phyloP scores from a whole-genome alignment of 805 yeast genomes.

The Candida verbasci region DNA sequence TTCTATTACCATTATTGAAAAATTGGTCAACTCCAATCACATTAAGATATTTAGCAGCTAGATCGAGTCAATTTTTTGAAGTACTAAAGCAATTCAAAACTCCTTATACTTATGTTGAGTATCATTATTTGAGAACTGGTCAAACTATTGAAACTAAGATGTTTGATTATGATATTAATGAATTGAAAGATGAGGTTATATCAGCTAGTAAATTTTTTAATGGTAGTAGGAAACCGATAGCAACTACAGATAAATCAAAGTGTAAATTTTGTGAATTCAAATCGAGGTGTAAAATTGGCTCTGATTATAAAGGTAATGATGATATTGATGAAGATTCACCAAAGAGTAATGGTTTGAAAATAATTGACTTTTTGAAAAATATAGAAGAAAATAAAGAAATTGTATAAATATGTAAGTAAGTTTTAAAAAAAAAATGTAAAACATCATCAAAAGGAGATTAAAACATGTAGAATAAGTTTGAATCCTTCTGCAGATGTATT shows the following conservation, averaged over 20 bases:
- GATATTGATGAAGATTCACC: not conserved
- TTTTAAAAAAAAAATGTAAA: constrained; percentile 8
- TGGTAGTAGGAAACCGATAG: constrained; percentile 49
- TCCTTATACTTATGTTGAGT: constrained; percentile 47
- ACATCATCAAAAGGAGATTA: constrained; percentile 23
- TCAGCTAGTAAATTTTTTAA: constrained; percentile 51
- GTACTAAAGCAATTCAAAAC: constrained; percentile 33
- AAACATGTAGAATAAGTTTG: constrained; percentile 7
- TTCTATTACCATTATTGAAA: constrained; percentile 21
- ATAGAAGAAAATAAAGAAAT: not conserved
- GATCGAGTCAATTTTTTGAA: constrained; percentile 46
- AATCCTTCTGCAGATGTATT: constrained; percentile 25
- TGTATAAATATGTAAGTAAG: not conserved
- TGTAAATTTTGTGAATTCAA: constrained; percentile 57
- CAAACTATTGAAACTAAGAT: constrained; percentile 32
- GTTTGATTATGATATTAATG: constrained; percentile 33
- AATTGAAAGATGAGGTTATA: constrained; percentile 23
- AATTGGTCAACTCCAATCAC: constrained; percentile 56
- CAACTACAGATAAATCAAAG: constrained; percentile 34
- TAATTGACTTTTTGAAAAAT: constrained; percentile 9
- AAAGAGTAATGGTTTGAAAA: constrained; percentile 3
- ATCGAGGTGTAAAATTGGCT: constrained; percentile 13
- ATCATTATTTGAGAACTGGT: constrained; percentile 35
- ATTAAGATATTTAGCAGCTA: constrained; percentile 49
- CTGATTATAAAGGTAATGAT: too few species aligned